Percentiles rank a stretch among this genome's conserved stretches.
These are phyloP conservation scores for apple (Malus domestica) DNA, from an alignment of 306 rosid species.

Conservation along the genomic window ASM211411v1 NC_041803.1:14227501-14228000, in stretches of 20 bases:
- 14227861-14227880: conserved; percentile 63
- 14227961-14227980: conserved; percentile 40
- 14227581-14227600: conserved; percentile 59
- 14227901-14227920: conserved; percentile 73
- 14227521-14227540: conserved; percentile 51
- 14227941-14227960: conserved; percentile 61
- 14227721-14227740: conserved; percentile 51
- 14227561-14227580: conserved; percentile 45
- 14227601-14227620: conserved; percentile 56
- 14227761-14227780: conserved; percentile 53
- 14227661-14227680: conserved; percentile 68
- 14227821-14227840: conserved; percentile 60
- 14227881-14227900: conserved; percentile 69
- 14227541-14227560: conserved; percentile 57
- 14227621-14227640: conserved; percentile 50
- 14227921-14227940: conserved; percentile 52
- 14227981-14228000: conserved; percentile 45
- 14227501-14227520: conserved; percentile 66
- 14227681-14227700: conserved; percentile 60
- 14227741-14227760: conserved; percentile 38
- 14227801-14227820: conserved; percentile 61
- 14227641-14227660: conserved; percentile 44
- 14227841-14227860: conserved; percentile 47
- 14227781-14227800: conserved; percentile 81
- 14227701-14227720: conserved; percentile 57